These are phyloP conservation scores for Mycena albidolilacea DNA, from an alignment of 768 basidiomycete genomes.

Conservation along the genomic window DNA sequence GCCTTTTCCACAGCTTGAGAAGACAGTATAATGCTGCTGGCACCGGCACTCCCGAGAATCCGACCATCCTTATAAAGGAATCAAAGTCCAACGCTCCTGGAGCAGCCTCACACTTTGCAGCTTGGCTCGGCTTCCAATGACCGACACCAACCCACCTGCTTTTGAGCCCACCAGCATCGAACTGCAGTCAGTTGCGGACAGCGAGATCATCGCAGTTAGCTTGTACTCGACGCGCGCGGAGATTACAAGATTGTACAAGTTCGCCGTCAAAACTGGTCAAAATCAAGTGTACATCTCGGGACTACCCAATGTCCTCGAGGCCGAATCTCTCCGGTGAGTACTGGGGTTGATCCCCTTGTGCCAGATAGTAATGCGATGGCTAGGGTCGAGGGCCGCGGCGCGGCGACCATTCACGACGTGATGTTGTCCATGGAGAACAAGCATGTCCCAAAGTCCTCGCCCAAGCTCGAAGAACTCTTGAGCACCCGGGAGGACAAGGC, in stretches of 20 bases:
- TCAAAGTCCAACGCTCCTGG: no score
- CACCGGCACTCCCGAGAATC: no score
- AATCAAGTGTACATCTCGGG: conserved; percentile 59
- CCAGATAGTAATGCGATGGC: neutral
- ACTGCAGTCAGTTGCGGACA: conserved; percentile 48
- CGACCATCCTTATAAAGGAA: no score
- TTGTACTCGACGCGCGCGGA: conserved; percentile 60
- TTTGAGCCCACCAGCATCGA: conserved; percentile 48
- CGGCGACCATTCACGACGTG: conserved; percentile 64
- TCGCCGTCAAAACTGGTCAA: conserved; percentile 54
- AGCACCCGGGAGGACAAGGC: conserved; percentile 42
- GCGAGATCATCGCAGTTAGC: conserved; percentile 57
- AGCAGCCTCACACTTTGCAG: no score
- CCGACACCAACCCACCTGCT: conserved; percentile 26
- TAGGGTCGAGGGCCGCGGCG: conserved; percentile 63
- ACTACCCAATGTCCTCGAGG: conserved; percentile 54
- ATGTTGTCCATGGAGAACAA: conserved; percentile 26
- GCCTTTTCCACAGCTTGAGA: no score
- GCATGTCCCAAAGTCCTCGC: conserved; percentile 42
- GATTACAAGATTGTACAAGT: conserved; percentile 57
- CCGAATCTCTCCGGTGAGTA: conserved; percentile 58
- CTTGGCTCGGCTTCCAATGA: neutral
- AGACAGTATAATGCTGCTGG: no score
- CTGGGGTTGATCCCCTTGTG: neutral
- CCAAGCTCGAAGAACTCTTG: conserved; percentile 45